These are phyloP conservation scores for Pythium phragmitis DNA, from an alignment of 352 stramenopile genomes.

Conservation along the genomic window DNA sequence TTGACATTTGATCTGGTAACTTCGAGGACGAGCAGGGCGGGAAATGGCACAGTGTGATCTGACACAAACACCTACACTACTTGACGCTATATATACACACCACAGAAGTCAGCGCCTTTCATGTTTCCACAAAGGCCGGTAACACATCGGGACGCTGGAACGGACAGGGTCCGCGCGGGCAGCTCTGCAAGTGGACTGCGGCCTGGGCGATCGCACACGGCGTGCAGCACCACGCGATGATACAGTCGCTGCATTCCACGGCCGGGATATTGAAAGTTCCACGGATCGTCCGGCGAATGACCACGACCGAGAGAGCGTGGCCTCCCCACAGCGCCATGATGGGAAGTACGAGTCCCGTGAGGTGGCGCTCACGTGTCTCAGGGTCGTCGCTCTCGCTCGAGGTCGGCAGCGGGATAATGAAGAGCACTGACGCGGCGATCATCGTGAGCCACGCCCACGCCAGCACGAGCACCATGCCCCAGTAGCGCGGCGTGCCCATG, in stretches of 20 bases:
- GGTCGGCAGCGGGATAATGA: background rate
- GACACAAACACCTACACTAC: too few relatives aligned
- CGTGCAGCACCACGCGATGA: conserved; percentile 7
- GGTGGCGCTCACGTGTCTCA: background rate
- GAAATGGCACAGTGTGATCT: too few relatives aligned
- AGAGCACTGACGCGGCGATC: background rate
- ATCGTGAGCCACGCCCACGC: conserved; percentile 6
- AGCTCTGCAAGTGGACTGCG: conserved; percentile 15
- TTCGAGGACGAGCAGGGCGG: too few relatives aligned
- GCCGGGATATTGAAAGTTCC: conserved; percentile 8
- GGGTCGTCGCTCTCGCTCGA: background rate
- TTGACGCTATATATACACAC: background rate
- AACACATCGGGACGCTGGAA: conserved; percentile 3
- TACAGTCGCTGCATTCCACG: background rate
- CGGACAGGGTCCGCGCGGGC: background rate
- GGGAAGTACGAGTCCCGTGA: background rate
- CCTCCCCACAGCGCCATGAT: background rate
- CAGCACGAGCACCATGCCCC: background rate
- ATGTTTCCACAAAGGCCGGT: background rate
- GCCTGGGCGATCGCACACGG: conserved; percentile 13
- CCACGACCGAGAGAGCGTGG: background rate
- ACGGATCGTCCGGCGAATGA: conserved; percentile 6
- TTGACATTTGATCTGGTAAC: too few relatives aligned
- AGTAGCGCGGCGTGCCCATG: conserved; percentile 21
- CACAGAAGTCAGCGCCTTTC: background rate